phyloP scores from a whole-genome alignment of 441 rosid genomes.

The Euphorbia celastroides region DNA sequence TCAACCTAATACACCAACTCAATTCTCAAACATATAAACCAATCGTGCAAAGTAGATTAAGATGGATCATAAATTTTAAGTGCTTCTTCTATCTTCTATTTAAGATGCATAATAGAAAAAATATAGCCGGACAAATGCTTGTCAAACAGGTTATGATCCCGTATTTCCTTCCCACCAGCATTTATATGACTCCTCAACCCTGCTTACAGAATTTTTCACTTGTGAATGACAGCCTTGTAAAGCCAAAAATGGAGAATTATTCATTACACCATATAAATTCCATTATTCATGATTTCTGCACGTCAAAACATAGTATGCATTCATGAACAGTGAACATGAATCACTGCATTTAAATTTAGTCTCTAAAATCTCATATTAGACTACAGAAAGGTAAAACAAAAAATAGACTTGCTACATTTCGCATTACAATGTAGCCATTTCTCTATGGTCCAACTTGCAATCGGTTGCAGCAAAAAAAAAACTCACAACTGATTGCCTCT shows the following conservation, averaged over 20 bases:
- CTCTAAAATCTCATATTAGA: slow-evolving; percentile 6
- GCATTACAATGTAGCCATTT: neutral
- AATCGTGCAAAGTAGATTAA: neutral
- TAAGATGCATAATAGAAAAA: neutral
- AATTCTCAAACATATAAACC: neutral
- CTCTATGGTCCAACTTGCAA: neutral
- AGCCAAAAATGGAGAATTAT: neutral
- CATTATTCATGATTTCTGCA: neutral
- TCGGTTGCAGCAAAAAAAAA: neutral
- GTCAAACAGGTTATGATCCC: neutral
- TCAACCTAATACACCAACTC: neutral
- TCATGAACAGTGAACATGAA: neutral
- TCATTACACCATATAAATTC: neutral
- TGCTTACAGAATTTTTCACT: neutral
- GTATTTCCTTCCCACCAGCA: neutral
- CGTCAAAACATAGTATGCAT: neutral
- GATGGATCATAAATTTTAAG: neutral
- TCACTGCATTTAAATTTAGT: neutral
- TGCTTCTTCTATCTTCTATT: neutral
- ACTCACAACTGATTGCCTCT: neutral
- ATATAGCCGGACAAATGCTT: neutral
- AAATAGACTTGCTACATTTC: neutral
- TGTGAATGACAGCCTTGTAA: neutral
- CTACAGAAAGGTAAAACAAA: neutral
- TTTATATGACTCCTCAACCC: neutral